Base-by-base conservation (phyloP, 2,329 filamentous ascomycete genomes). In the Fusarium pseudocircinatum region DNA sequence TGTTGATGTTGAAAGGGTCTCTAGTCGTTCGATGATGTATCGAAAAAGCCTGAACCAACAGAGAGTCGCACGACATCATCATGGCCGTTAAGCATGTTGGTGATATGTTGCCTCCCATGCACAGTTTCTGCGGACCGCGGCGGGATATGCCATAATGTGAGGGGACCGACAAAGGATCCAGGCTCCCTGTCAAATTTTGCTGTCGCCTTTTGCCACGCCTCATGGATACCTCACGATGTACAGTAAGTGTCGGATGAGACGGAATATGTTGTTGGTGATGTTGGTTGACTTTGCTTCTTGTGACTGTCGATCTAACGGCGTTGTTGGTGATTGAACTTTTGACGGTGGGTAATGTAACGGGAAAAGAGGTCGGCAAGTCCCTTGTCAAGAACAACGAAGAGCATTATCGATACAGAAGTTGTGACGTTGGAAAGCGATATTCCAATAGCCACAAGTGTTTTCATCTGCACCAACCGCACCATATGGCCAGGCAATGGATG, bases 131-230 rank as follows among this genome's bases (percentile, higher is more conserved):
- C 69, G 60, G 69, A 39, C 69, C 69, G 60, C 60, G 42, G 64
- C 65, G 69, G 72, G 58, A 67, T 52, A 39, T 26, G 30, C 46
- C 44, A 58, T 58, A 39, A 42, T 26, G 26, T 53, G 59, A 61
- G 28, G 58, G 62, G 43, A 50, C 52, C 46, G 69, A 71, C 67
- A 73, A 70, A 70, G 36, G 57, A 65, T 57, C 69, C 66, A 57
- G 54, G 40, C 58, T 68, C 46, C 67, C 56, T 52, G 52, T 46
- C 26, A 37, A 42, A n/a, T 44, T 46, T 44, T 40, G n/a, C 54
- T 39, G 28, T 61, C 42, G 46, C 47, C 59, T 58, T 58, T 53
- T 63, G 43, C 63, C 61, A 46, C 59, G 24, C 44, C 56, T 69
- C 57, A 43, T 46, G 22, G 43, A 34, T 30, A 24, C 32, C 28